phyloP scores from a whole-genome alignment of 148 eudicot genomes.

The Oxyria digyna region DNA sequence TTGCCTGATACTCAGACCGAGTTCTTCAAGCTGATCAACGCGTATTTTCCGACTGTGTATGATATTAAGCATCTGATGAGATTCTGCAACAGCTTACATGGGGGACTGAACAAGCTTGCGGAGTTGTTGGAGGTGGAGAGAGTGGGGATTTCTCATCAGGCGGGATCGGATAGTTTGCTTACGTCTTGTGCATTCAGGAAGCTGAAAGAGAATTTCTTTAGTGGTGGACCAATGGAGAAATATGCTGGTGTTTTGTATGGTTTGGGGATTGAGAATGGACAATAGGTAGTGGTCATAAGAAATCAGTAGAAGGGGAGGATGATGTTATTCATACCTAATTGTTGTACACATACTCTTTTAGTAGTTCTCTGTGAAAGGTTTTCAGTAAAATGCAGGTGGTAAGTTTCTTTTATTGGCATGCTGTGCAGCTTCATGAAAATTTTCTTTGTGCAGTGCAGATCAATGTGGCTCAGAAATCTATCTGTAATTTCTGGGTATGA shows the following conservation, averaged over 20 bases:
- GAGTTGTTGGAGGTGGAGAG: constrained; percentile 51
- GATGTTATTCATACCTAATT: neutral
- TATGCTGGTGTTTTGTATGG: constrained; percentile 53
- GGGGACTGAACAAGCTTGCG: constrained; percentile 49
- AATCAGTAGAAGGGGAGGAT: neutral
- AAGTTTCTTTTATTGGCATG: neutral
- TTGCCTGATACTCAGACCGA: constrained; percentile 30
- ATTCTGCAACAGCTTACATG: constrained; percentile 42
- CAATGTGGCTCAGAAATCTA: neutral
- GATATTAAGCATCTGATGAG: constrained; percentile 20
- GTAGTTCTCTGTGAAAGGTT: neutral
- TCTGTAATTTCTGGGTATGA: neutral
- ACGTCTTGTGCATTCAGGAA: constrained; percentile 48
- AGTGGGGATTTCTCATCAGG: constrained; percentile 42
- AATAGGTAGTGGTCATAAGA: constrained; percentile 6
- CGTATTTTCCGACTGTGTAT: constrained; percentile 37
- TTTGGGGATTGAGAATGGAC: constrained; percentile 37
- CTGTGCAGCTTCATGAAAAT: neutral
- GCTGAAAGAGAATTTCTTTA: constrained; percentile 39
- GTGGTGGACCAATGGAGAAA: constrained; percentile 41
- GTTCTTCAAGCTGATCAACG: constrained; percentile 27
- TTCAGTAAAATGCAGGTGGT: constrained; percentile 4
- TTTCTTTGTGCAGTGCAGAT: neutral
- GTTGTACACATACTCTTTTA: neutral
- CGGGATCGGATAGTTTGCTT: constrained; percentile 56